Evolutionary conservation across 768 basidiomycete species (phyloP).

Genomic region (Leccinellum rugosiceps): DNA sequence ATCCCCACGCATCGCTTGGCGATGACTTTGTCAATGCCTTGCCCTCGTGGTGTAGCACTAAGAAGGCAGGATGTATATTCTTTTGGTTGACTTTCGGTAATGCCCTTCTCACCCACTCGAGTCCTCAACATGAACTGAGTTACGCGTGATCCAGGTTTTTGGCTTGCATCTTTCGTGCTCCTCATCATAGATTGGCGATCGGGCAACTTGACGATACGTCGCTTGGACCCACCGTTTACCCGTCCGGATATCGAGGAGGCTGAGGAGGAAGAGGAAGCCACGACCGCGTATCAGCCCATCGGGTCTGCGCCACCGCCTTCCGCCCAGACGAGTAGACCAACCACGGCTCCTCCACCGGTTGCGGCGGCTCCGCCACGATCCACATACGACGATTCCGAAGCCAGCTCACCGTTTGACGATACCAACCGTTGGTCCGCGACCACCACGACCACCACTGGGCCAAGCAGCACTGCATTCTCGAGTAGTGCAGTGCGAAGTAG

Average conservation of each 20-base stretch:
- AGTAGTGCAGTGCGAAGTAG: constrained; percentile 20
- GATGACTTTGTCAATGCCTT: constrained; percentile 66
- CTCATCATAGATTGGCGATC: constrained; percentile 76
- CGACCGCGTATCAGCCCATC: constrained; percentile 46
- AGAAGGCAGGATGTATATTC: constrained; percentile 87
- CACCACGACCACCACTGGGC: constrained; percentile 24
- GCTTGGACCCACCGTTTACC: constrained; percentile 75
- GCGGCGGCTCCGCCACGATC: constrained; percentile 20
- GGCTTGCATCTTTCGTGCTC: constrained; percentile 66
- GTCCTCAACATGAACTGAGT: constrained; percentile 3
- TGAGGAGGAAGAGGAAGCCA: constrained; percentile 51
- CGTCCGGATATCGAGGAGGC: constrained; percentile 53
- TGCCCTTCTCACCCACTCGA: background rate
- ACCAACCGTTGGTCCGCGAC: constrained; percentile 45
- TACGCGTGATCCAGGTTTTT: constrained; percentile 51
- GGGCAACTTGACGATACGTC: constrained; percentile 46
- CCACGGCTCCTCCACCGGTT: constrained; percentile 9
- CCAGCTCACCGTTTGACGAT: constrained; percentile 49
- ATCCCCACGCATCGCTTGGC: constrained; percentile 73
- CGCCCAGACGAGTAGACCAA: constrained; percentile 24
- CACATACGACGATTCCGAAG: constrained; percentile 23
- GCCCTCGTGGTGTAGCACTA: constrained; percentile 84
- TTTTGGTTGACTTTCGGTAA: constrained; percentile 82
- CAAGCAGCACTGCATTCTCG: constrained; percentile 24
- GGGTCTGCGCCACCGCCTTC: constrained; percentile 31